Evolutionary conservation across 257 asterid genomes (phyloP), one percentile per base, ranked within the genome.

Genomic region (Cinchona pubescens): DNA sequence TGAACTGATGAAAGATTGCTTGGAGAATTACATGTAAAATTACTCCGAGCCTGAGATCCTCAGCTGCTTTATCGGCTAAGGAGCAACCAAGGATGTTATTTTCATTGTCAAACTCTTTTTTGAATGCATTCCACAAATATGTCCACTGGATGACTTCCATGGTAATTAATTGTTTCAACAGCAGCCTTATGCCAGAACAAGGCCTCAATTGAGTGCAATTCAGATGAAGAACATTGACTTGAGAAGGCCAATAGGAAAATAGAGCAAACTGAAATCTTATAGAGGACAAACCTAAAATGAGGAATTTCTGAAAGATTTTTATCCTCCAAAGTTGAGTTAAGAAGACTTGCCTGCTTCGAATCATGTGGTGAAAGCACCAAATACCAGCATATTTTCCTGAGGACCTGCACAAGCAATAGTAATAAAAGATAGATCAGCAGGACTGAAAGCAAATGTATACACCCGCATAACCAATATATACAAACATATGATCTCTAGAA

Each of bases 131-230:
- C 98, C 98, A 94, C 74, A 94, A 83, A 74, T 85, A 68, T 48
- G 89, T 94, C 98, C 98, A 94, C 78, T 83, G 91, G 78, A 94
- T 87, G 32, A 94, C 98, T 87, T 94, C 98, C 97, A 94, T 92
- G 61, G 98, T 94, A 69, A 92, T 87, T 53, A 94, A 81, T 78
- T 92, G 97, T 79, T 92, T 94, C 88, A 92, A 75, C 71, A 94
- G 85, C 80, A 78, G 78, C 91, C 99, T 94, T 78, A 43, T 14
- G 38, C 65, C 32, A 61, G 78, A 29, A 66, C 19, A 60, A 55
- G 23, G 71, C 18, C 18, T 10, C 42, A 27, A 40, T 60, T n/a
- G 43, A 42, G 23, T 49, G 51, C 38, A 62, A 42, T 12, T 64
- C 3, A 43, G 46, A 27, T 12, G 65, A 58, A 69, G 7, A 49